Evolutionary conservation across 208 protist species (phyloP), one percentile per base, ranked within the genome.

Genomic region (Acanthamoeba culbertsoni): DNA sequence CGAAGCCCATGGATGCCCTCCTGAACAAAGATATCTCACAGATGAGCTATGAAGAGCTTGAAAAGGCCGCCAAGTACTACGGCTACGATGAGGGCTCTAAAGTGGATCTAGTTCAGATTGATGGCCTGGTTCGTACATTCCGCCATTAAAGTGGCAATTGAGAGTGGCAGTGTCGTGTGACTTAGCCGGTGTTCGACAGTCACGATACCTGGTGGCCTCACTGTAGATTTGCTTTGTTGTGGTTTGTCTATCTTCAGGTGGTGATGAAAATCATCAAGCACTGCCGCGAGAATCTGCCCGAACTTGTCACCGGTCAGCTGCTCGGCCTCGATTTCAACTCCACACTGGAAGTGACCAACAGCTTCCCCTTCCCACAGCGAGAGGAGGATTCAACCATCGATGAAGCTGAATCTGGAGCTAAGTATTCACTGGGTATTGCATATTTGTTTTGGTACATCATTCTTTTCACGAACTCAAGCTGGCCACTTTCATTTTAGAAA

Each of bases 231-330:
- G n/a, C n/a, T n/a, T n/a, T n/a, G n/a, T n/a, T n/a, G n/a, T n/a
- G n/a, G n/a, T n/a, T n/a, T n/a, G n/a, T n/a, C n/a, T n/a, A n/a
- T n/a, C n/a, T n/a, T n/a, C 92, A 97, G 95, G 96, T 96, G 3
- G 94, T 98, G 12, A 77, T 98, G 20, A 97, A 98, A 88, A 98
- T 98, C 40, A 95, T 98, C 62, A 98, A 98, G 93, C 96, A 98
- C 93, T 97, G 96, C 94, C 89, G 95, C 43, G 96, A 97, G 68
- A 95, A 93, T 23, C 93, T 97, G 8, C 97, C 95, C 20, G 95
- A 96, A 16, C 86, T 96, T 35, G 96, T 96, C 12, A 95, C 96
- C 28, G 97, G 96, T 40, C 96, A 98, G 55, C 93, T 98, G 35
- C 95, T 98, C 14, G 97, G 97, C 57, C 88, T 98, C 46, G 96